Base-by-base conservation (phyloP, 2,329 filamentous ascomycete species). In the Huntiella savannae region DNA sequence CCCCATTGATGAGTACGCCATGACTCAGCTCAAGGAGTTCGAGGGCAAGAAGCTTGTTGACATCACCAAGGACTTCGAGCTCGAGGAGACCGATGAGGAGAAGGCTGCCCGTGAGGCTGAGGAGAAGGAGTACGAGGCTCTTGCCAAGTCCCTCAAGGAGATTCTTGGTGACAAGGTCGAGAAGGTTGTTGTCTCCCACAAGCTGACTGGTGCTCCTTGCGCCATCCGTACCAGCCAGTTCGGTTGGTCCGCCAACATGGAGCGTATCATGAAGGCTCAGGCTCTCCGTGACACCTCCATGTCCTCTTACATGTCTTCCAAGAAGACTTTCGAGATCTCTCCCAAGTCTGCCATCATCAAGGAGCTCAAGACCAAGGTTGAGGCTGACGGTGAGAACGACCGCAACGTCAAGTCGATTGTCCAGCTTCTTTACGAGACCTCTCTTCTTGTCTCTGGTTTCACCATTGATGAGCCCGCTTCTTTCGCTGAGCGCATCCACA, bases 251-350 rank as follows among this genome's bases (percentile, higher is more conserved):
- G 91, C 91, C 63, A 98, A 98, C 79, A 98, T 98, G 91, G 91
- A 98, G 78, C 91, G 91, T 75, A 98, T 98, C 79, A 98, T 98
- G 91, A 98, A 98, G 82, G 91, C 91, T 22, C 91, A 98, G 75
- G 91, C 91, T 61, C 88, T 98, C 60, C 91, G 91, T 71, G 91
- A 98, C 72, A 98, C 91, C 57, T 95, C 87, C 60, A 98, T 98
- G 91, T 85, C 77, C 69, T 93, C 85, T 59, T 98, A 98, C 83
- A 98, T 98, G 91, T 92, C 85, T 55, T 96, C 88, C 64, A 98
- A 98, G 87, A 98, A 98, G 85, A 98, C 91, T 32, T 96, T 98
- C 57, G 91, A 98, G 75, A 96, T 98, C 69, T 96, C 91, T n/a
- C 91, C 91, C 66, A 88, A 91, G 76, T 94, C 85, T 59, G 63